Percentiles rank a stretch among this genome's conserved stretches.
These are phyloP conservation scores for Marchantia polymorpha DNA, from an alignment of 225 moss, liverwort and hornwort genomes.

Conservation along the genomic window DNA sequence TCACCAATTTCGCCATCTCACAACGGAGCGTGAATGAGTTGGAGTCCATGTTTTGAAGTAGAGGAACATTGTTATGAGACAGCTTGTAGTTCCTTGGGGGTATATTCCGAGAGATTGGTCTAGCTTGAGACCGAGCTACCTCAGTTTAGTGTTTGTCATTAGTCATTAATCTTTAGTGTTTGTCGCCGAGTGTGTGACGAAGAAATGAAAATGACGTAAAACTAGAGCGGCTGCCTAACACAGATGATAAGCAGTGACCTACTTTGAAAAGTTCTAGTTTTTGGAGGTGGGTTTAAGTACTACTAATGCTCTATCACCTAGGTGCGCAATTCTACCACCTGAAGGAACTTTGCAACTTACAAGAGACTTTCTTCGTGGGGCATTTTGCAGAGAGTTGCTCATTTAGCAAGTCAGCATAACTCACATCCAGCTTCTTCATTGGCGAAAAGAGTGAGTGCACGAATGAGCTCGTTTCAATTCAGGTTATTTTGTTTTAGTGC, in stretches of 20 bases:
- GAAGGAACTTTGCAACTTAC: too few species aligned
- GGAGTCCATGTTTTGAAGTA: not conserved
- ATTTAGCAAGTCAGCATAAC: slow-evolving; percentile 50
- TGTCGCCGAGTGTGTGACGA: too few species aligned
- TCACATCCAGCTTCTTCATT: slow-evolving; percentile 61
- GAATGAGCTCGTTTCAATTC: not conserved
- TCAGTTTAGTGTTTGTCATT: not conserved
- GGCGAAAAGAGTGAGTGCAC: slow-evolving; percentile 72
- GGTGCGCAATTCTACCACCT: too few species aligned
- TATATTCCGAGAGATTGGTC: not conserved
- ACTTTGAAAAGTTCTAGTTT: too few species aligned
- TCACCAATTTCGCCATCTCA: not conserved
- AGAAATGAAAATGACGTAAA: too few species aligned
- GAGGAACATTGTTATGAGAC: not conserved
- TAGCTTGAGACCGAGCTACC: too few species aligned
- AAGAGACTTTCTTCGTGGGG: not conserved
- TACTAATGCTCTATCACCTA: too few species aligned
- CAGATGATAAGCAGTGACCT: too few species aligned
- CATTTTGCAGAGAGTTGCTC: slow-evolving; percentile 64
- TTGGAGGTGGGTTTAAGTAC: too few species aligned
- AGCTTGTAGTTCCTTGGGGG: not conserved
- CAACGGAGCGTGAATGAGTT: not conserved
- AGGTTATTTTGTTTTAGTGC: not conserved
- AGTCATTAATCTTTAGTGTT: too few species aligned
- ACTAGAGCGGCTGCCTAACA: too few species aligned